A percentile compares a stretch with the other conserved stretches of the same genome.
These are phyloP conservation scores for Phytophthora citricola DNA, from an alignment of 352 stramenopile genomes.

Conservation along the genomic window DNA sequence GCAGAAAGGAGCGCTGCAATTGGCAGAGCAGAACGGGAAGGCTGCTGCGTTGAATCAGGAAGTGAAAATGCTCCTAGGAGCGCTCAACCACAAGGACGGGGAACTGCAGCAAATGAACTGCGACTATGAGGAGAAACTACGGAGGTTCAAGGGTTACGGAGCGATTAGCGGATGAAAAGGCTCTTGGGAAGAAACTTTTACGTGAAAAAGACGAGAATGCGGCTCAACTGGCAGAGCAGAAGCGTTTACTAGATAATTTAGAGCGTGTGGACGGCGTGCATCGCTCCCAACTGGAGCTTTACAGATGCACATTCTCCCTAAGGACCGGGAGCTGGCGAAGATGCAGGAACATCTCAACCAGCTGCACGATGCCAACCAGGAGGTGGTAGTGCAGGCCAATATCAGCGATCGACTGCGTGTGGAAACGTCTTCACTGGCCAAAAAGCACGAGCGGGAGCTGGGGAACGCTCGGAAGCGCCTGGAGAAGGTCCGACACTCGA, in stretches of 20 bases:
- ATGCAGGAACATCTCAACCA: constrained; percentile 71
- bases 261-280: constrained; percentile 75
- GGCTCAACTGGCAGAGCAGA: constrained; percentile 44
- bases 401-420: constrained; percentile 66
- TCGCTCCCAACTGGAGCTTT: constrained; percentile 77
- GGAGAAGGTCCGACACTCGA: constrained; percentile 58
- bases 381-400: constrained; percentile 76
- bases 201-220: constrained; percentile 55
- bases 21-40: constrained; percentile 57
- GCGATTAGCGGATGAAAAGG: constrained; percentile 45
- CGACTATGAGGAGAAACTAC: constrained; percentile 33
- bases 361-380: constrained; percentile 68
- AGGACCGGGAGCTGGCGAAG: constrained; percentile 66
- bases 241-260: constrained; percentile 55
- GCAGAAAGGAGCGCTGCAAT: constrained; percentile 38
- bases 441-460: constrained; percentile 55
- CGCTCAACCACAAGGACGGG: constrained; percentile 66
- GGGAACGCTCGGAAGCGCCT: constrained; percentile 39
- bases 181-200: constrained; percentile 29
- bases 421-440: constrained; percentile 48
- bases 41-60: constrained; percentile 67
- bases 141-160: constrained; percentile 47
- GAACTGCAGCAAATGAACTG: constrained; percentile 46
- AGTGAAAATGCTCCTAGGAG: constrained; percentile 73
- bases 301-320: constrained; percentile 72